Base-by-base conservation (phyloP, 2,329 filamentous ascomycete genomes). In the Zarea fungicola region DNA sequence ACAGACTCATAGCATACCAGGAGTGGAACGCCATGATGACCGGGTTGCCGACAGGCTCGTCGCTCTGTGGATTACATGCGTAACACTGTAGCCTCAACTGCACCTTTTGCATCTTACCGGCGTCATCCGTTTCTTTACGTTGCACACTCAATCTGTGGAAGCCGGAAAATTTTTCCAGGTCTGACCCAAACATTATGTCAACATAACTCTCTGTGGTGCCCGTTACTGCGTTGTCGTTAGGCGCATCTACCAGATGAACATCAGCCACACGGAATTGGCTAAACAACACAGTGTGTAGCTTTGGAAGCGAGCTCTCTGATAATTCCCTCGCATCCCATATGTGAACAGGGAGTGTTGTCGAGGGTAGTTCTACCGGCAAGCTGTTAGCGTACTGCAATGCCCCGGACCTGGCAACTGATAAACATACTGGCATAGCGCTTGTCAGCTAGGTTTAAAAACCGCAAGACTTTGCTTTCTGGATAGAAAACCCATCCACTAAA, bases 401-500 rank as follows among this genome's bases (percentile, higher is more conserved):
- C 9, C 6, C 11, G 9, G 6, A 10, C 14, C 13, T 9, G n/a
- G 14, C 6, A 6, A 1, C 8, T 3, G 11, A 13, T 11, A 42
- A 19, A 35, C 48, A 32, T 35, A 45, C 48, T 50, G 5, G 41
- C 19, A n/a, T 50, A 50, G 18, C 26, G 19, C 3, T 16, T 25
- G 16, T 50, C 41, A 7, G 14, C 11, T 1, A 9, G 28, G 13
- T 18, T 31, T 4, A 40, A 1, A 2, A 50, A 29, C 0, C 51
- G 49, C 8, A 55, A n/a, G 1, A 40, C 50, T 34, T 54, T 28
- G 8, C 58, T 52, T 42, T 66, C 64, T 0, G 56, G 59, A 0
- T 51, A 54, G 32, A 66, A 55, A 1, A 66, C 63, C 1, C 54
- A 41, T 0, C 63, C 63, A 5, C 60, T 62, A 41, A 65, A 65